A percentile compares a stretch with the other conserved stretches of the same genome.
These are phyloP conservation scores for Mucor ambiguus DNA, from an alignment of 371 early-diverging fungal species.

Conservation along the genomic window DNA sequence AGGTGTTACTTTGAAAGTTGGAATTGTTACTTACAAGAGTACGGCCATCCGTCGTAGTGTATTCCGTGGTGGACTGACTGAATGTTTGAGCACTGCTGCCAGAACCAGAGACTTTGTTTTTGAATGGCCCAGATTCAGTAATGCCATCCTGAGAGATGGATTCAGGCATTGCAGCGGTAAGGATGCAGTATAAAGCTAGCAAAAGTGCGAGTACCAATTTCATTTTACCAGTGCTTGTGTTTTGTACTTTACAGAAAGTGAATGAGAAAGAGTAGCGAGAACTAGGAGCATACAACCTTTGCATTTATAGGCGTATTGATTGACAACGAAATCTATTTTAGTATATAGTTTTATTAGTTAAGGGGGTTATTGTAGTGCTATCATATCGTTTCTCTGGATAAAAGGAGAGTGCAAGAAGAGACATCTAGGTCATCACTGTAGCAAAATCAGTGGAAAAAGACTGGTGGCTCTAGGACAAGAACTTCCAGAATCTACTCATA, in stretches of 20 bases:
- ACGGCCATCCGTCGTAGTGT: conserved; percentile 6
- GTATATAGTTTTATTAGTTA: background rate
- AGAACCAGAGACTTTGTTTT: conserved; percentile 10
- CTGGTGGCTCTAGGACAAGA: conserved; percentile 21
- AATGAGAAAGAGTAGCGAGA: background rate
- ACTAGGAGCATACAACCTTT: background rate
- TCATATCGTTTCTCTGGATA: background rate
- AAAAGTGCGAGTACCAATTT: background rate
- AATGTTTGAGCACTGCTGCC: conserved; percentile 9
- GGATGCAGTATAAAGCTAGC: background rate
- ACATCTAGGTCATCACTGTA: background rate
- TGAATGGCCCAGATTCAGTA: conserved; percentile 1
- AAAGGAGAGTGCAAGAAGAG: background rate
- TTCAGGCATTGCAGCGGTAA: background rate
- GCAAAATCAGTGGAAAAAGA: too few relatives aligned
- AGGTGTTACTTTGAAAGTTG: background rate
- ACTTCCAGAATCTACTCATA: conserved; percentile 63
- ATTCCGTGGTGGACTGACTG: background rate
- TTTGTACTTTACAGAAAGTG: background rate
- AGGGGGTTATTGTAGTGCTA: background rate
- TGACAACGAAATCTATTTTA: conserved; percentile 5
- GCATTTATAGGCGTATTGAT: background rate
- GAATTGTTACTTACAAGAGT: conserved; percentile 9
- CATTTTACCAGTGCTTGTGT: background rate
- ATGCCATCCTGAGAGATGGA: background rate